A percentile compares a stretch with the other conserved stretches of the same genome.
Conservation (phyloP, 306 rosid genomes). For the Glycine soja region DNA sequence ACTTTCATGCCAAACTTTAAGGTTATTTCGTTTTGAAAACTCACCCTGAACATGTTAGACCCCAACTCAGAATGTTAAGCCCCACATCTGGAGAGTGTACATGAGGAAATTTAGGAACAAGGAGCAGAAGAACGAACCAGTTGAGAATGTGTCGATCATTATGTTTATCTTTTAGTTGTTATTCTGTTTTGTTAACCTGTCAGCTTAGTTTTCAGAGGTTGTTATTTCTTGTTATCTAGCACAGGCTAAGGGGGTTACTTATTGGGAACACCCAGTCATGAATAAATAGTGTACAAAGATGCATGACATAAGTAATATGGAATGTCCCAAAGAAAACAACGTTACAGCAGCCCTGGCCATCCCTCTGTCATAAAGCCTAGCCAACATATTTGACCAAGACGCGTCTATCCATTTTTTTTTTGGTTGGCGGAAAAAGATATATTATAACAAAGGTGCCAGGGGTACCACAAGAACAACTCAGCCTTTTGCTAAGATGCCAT, state of each 20-base stretch:
- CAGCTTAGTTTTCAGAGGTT: neutral
- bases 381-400: too few relatives aligned
- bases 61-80: slow-evolving; percentile 19
- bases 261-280: neutral
- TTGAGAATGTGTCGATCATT: neutral
- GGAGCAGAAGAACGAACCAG: slow-evolving; percentile 11
- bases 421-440: too few relatives aligned
- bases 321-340: slow-evolving; percentile 44
- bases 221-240: slow-evolving; percentile 17
- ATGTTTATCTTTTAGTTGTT: neutral
- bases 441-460: too few relatives aligned
- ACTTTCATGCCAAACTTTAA: slow-evolving; percentile 6
- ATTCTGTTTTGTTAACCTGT: neutral
- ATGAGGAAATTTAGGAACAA: neutral
- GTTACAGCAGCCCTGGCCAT: neutral
- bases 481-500: too few relatives aligned
- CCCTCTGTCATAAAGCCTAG: neutral
- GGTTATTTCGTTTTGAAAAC: neutral
- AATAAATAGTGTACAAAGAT: neutral
- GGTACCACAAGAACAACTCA: too few relatives aligned
- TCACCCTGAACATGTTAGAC: slow-evolving; percentile 6
- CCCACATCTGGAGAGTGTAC: neutral
- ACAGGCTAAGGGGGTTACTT: slow-evolving; percentile 11
- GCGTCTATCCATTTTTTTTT: too few relatives aligned
- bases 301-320: slow-evolving; percentile 53